Conservation (phyloP, 2,329 filamentous ascomycete species). For the Botryotinia narcissicola region DNA sequence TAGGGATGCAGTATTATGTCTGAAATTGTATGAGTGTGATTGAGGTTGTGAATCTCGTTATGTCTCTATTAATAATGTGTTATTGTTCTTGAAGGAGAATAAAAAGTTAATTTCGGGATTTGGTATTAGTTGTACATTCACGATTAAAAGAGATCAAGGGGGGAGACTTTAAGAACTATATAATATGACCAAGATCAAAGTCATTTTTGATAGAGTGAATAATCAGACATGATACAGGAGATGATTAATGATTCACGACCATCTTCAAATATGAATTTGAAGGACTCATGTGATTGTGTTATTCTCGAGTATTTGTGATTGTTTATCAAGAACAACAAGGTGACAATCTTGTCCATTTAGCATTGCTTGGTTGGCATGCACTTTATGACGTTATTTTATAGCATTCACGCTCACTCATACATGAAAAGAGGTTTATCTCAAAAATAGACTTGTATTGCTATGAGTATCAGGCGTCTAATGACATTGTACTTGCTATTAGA, state of each 20-base stretch:
- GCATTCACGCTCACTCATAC: background rate
- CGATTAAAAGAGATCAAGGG: background rate
- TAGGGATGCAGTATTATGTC: background rate
- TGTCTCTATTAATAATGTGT: background rate
- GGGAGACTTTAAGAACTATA: background rate
- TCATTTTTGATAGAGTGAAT: conserved; percentile 16
- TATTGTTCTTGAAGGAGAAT: background rate
- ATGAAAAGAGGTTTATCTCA: background rate
- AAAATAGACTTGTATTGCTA: conserved; percentile 19
- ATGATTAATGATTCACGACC: conserved; percentile 17
- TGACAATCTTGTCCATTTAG: background rate
- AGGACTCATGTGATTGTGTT: conserved; percentile 5
- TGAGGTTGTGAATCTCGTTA: background rate
- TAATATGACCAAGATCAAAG: conserved; percentile 12
- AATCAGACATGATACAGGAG: background rate
- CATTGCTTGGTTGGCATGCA: conserved; percentile 2
- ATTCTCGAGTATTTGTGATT: conserved; percentile 4
- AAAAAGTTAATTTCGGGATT: background rate
- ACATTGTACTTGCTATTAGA: conserved; percentile 19
- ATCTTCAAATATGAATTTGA: background rate
- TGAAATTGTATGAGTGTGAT: background rate
- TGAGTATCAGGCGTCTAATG: conserved; percentile 17
- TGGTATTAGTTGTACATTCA: conserved; percentile 3
- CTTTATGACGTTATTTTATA: background rate
- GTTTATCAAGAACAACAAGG: conserved; percentile 3